Conservation (phyloP, 2,329 filamentous ascomycete species). For the Bipolaris gigantea region DNA sequence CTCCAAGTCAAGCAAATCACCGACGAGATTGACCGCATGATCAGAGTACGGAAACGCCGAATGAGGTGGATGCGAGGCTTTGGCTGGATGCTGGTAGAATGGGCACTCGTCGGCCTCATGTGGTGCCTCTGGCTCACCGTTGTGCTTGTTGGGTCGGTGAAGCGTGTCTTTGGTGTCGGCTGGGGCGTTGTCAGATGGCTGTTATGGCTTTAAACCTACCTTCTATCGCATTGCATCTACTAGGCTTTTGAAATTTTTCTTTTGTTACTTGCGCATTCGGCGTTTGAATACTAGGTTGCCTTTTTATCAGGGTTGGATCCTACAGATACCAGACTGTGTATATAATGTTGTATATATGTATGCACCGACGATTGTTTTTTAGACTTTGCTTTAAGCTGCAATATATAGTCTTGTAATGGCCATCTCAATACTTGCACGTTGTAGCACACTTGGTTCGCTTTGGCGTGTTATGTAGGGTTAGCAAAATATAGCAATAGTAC, state of each 20-base stretch:
- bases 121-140: conserved; percentile 95
- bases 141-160: conserved; percentile 68
- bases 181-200: conserved; percentile 73
- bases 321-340: conserved; percentile 3
- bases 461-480: neutral
- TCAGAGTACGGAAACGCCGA: conserved; percentile 72
- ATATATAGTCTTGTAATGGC: conserved; percentile 7
- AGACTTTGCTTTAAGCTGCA: neutral
- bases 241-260: neutral
- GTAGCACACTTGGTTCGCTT: neutral
- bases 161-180: conserved; percentile 63
- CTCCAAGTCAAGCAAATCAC: conserved; percentile 78
- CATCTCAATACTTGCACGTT: neutral
- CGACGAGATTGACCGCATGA: conserved; percentile 69
- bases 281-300: neutral
- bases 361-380: neutral
- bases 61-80: conserved; percentile 74
- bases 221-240: conserved; percentile 3
- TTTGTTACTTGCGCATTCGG: neutral
- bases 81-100: conserved; percentile 83
- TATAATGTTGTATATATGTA: conserved; percentile 9
- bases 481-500: neutral
- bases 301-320: conserved; percentile 2
- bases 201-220: conserved; percentile 60
- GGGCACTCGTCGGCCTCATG: conserved; percentile 83